Evolutionary conservation across 768 basidiomycete species (phyloP).

Genomic region (Amanita phalloides): DNA sequence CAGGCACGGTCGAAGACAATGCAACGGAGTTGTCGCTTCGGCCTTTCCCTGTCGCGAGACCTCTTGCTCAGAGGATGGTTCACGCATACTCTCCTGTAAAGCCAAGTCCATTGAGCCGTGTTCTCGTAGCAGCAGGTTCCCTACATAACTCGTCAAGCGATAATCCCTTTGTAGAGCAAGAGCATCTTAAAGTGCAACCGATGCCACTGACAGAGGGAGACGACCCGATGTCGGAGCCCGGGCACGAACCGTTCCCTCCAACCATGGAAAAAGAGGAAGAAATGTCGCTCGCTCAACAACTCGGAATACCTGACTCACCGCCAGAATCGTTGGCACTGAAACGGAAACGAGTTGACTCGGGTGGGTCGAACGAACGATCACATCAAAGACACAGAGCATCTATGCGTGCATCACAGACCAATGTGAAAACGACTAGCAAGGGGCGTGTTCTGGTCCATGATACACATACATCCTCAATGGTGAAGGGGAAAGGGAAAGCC

Average conservation of each 20-base stretch:
- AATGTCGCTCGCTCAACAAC: constrained; percentile 1
- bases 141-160: constrained; percentile 28
- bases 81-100: constrained; percentile 78
- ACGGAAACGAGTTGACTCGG: constrained; percentile 6
- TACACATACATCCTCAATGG: constrained; percentile 14
- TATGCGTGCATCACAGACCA: background rate
- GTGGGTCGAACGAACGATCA: background rate
- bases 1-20: background rate
- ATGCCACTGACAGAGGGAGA: background rate
- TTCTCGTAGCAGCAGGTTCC: constrained; percentile 61
- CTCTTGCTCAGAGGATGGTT: constrained; percentile 54
- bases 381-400: background rate
- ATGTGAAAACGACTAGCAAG: constrained; percentile 10
- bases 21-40: constrained; percentile 9
- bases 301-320: constrained; percentile 5
- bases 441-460: constrained; percentile 20
- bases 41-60: constrained; percentile 66
- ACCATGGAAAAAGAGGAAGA: constrained; percentile 2
- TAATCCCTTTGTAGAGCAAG: constrained; percentile 5
- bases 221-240: background rate
- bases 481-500: constrained; percentile 27
- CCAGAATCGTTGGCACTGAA: constrained; percentile 2
- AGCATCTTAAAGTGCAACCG: background rate
- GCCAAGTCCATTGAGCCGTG: constrained; percentile 73
- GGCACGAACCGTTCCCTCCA: constrained; percentile 11